Evolutionary conservation across 148 eudicot genomes (phyloP), one percentile per base, ranked within the genome.

Genomic region (Hydrangea macrophylla): DNA sequence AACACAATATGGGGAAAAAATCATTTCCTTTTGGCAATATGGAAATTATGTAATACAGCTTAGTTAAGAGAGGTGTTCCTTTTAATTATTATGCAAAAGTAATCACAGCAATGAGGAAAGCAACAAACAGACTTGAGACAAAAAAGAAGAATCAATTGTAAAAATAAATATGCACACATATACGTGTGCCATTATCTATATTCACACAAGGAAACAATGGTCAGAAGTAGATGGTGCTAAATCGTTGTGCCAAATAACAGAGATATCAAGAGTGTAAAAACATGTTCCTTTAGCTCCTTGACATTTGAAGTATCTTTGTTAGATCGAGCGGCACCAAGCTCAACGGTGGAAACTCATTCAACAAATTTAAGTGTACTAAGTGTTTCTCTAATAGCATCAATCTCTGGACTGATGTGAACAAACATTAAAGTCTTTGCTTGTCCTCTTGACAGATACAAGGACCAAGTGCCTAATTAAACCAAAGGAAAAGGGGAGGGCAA

Each of bases 371-470:
- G 92, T 25, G 99, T 90, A 62, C 97, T 88, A 50, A 94, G 68
- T 28, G 97, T 88, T 80, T 94, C 99, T 64, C 88, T 88, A 54
- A 89, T 71, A 20, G 96, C 91, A 67, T 88, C 91, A 39, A 70
- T 80, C 75, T 94, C 99, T 0, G 99, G 99, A 67, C 89, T 85
- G 68, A 94, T 83, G 76, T 94, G 99, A 80, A 94, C 92, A 73
- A 94, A 94, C 99, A 94, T 94, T 71, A 94, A 79, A 24, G 96
- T 90, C 82, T 90, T 94, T 60, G 99, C 97, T 78, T 94, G 97
- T 35, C 97, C 99, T 81, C 99, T 96, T 82, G 71, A 50, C 39
- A 40, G 54, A 42, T 32, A 31, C 26, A 12, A 68, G 30, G 28
- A 40, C 60, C 35, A 61, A 44, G 66, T 24, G 15, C 40, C 26